A percentile compares a stretch with the other conserved stretches of the same genome.
phyloP scores from a whole-genome alignment of 208 protist species.

The Strigomonas galati region DNA sequence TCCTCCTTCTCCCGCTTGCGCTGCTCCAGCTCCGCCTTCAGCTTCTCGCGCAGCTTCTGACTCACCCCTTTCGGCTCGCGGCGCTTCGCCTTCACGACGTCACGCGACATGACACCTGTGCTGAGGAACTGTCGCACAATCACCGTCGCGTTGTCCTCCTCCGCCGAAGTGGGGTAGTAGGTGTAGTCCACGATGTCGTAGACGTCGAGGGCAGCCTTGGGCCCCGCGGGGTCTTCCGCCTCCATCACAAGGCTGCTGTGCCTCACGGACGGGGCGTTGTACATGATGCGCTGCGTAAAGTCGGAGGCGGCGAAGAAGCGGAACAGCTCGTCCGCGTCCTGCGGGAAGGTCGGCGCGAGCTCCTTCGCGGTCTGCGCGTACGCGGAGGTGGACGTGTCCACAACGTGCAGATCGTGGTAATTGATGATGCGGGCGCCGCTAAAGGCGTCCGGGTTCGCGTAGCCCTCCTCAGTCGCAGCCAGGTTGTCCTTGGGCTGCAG shows the following conservation, averaged over 20 bases:
- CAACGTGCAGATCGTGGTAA: constrained; percentile 29
- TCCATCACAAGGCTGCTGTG: constrained; percentile 4
- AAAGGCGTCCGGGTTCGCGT: constrained; percentile 3
- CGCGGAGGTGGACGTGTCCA: constrained; percentile 15
- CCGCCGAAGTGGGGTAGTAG: background rate
- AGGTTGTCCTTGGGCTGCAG: constrained; percentile 18
- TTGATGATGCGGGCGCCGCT: constrained; percentile 22
- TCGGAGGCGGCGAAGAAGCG: constrained; percentile 31
- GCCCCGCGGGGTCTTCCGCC: background rate
- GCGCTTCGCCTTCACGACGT: background rate
- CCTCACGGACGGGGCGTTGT: constrained; percentile 10
- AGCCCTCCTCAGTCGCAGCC: constrained; percentile 7
- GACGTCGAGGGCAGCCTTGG: background rate
- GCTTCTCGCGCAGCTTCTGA: constrained; percentile 13
- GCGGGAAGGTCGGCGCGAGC: constrained; percentile 27
- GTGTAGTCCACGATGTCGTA: background rate
- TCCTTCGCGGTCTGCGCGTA: constrained; percentile 20
- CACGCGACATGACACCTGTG: no score
- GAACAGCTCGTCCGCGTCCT: constrained; percentile 27
- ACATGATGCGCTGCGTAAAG: constrained; percentile 14
- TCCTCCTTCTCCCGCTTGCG: constrained; percentile 17
- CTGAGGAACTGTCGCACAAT: background rate
- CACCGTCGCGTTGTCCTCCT: background rate
- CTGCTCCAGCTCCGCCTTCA: constrained; percentile 26
- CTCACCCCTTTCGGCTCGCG: background rate